These are phyloP conservation scores for Plectosphaerella cucumerina DNA, from an alignment of 2,329 filamentous ascomycete species.

Conservation along the genomic window DNA sequence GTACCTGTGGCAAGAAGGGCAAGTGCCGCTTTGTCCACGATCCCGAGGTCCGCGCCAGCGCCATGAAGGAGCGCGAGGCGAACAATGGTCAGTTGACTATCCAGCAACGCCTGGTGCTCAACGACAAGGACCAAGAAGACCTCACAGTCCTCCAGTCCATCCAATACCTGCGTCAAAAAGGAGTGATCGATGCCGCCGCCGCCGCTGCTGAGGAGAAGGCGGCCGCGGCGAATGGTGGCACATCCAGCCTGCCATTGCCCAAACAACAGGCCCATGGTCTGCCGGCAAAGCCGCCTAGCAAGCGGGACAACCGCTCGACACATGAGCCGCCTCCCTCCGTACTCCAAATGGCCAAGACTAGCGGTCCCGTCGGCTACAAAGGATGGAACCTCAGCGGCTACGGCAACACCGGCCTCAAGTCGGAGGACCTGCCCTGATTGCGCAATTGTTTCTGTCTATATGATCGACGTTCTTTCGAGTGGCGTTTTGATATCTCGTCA, in stretches of 20 bases:
- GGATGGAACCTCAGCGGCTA: conserved; percentile 36
- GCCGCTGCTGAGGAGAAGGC: conserved; percentile 2
- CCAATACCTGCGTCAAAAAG: conserved; percentile 59
- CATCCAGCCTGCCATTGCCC: neutral
- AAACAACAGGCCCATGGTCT: conserved; percentile 3
- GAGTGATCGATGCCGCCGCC: conserved; percentile 34
- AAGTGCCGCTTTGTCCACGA: conserved; percentile 72
- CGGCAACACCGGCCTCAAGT: conserved; percentile 32
- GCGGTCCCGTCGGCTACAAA: conserved; percentile 25
- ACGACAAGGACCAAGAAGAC: conserved; percentile 66
- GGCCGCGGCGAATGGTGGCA: conserved; percentile 6
- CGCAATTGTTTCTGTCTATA: neutral
- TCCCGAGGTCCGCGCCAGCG: conserved; percentile 57
- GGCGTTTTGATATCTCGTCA: too few relatives aligned
- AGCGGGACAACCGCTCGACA: conserved; percentile 23
- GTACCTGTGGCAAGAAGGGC: conserved; percentile 68
- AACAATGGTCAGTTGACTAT: conserved; percentile 64
- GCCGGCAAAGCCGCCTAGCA: conserved; percentile 15
- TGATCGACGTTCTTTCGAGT: too few relatives aligned
- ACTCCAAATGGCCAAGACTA: conserved; percentile 15
- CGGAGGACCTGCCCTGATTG: conserved; percentile 20
- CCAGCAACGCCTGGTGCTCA: conserved; percentile 60
- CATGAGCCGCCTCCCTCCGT: conserved; percentile 26
- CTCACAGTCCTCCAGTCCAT: conserved; percentile 62
- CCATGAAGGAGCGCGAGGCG: conserved; percentile 58